Conservation (phyloP, 352 stramenopile genomes). For the Elongisporangium senticosum region DNA sequence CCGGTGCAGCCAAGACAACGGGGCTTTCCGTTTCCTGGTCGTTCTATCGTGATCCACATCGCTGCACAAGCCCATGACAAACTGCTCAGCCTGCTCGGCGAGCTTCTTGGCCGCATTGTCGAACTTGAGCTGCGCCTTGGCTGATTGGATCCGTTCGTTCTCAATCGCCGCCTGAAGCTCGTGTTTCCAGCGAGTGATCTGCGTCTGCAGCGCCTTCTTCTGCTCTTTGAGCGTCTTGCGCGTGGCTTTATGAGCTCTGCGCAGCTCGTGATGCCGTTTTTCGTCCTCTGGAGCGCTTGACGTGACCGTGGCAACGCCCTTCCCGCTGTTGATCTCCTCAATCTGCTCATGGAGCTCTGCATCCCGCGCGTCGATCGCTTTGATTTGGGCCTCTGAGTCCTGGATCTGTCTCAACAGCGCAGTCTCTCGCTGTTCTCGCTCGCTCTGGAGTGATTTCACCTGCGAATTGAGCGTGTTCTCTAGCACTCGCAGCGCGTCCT, state of each 20-base stretch:
- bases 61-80: not conserved
- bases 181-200: slow-evolving; percentile 16
- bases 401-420: slow-evolving; percentile 13
- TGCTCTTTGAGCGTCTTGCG: slow-evolving; percentile 43
- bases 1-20: slow-evolving; percentile 19
- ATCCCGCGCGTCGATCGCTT: slow-evolving; percentile 21
- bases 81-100: not conserved
- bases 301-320: slow-evolving; percentile 4
- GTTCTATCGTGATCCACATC: not conserved
- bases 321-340: slow-evolving; percentile 59
- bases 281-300: not conserved
- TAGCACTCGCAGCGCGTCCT: slow-evolving; percentile 22
- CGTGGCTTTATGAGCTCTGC: slow-evolving; percentile 33
- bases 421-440: slow-evolving; percentile 7
- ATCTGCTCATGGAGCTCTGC: slow-evolving; percentile 32
- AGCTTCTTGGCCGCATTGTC: slow-evolving; percentile 9
- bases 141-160: slow-evolving; percentile 14
- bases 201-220: slow-evolving; percentile 18
- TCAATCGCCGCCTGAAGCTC: slow-evolving; percentile 18
- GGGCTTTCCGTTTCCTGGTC: not conserved
- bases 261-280: slow-evolving; percentile 25
- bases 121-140: slow-evolving; percentile 9
- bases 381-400: slow-evolving; percentile 14
- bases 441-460: slow-evolving; percentile 11
- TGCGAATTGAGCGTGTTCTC: slow-evolving; percentile 19